Base-by-base conservation (phyloP, 352 stramenopile species). In the Elongisporangium prolatum region DNA sequence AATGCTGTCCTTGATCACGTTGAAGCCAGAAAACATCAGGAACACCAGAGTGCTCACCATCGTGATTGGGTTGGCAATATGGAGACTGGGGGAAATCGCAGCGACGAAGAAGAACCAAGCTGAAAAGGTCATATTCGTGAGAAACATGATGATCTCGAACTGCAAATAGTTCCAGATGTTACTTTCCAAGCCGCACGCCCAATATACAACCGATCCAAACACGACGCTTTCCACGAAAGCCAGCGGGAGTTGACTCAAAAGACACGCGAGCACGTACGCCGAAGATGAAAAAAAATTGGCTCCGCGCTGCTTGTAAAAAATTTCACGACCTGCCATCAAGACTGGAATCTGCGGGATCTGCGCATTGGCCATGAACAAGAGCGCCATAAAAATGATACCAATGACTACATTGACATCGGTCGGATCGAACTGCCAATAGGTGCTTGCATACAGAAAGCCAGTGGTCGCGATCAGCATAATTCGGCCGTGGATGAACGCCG, bases 181-280 rank as follows among this genome's bases (percentile, higher is more conserved):
- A 5, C 25, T 48, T 16, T 59, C 69, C 44, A 92, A 72, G 5
- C 85, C 85, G 47, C 86, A 74, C 57, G 88, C 76, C 67, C 74
- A 94, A 59, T 92, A 94, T 4, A 90, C 57, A 57, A 92, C 61
- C 2, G 72, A 77, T 4, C 78, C 85, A 72, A 92, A 94, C 13
- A 87, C 55, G 8, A 91, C 50, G 8, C 68, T 67, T 65, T 94
- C 84, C 37, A 81, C 55, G 7, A 77, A 16, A 56, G 54, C 53
- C 57, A 79, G 56, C 49, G 73, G 60, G 16, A 79, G 52, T 8
- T 61, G 40, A 38, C 56, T 65, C 16, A 75, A 28, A 17, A 50
- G 50, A 5, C 34, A 54, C 6, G 63, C 77, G 48, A 91, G 52
- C 37, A 88, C 68, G 58, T 86, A 94, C 13, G 76, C 72, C 5